These are phyloP conservation scores for Cyberlindnera japonica DNA, from an alignment of 805 yeast species.

Conservation along the genomic window DNA sequence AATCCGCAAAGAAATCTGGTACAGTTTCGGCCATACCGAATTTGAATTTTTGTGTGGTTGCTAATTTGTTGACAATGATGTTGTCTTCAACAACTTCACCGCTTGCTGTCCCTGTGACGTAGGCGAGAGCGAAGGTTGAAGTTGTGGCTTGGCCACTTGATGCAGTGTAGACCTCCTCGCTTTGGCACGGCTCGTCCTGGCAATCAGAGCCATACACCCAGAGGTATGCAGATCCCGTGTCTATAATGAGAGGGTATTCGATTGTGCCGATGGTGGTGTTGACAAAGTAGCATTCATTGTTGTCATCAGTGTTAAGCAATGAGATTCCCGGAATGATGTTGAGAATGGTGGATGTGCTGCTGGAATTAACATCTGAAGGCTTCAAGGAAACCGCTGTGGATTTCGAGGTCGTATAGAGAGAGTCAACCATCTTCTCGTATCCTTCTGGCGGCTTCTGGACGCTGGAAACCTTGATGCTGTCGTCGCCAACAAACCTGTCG, in stretches of 20 bases:
- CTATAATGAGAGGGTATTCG: constrained; percentile 51
- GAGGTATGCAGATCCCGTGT: constrained; percentile 61
- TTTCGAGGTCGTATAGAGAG: neutral
- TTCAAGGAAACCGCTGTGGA: constrained; percentile 6
- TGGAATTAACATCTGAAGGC: neutral
- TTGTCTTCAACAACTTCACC: constrained; percentile 43
- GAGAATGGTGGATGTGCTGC: constrained; percentile 17
- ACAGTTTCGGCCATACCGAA: constrained; percentile 53
- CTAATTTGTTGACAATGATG: constrained; percentile 30
- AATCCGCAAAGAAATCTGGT: constrained; percentile 49
- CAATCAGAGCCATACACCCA: constrained; percentile 61
- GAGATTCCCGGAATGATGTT: constrained; percentile 30
- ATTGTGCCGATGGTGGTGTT: constrained; percentile 38
- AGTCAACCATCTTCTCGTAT: constrained; percentile 5
- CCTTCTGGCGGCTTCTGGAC: constrained; percentile 8
- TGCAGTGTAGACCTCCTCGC: constrained; percentile 30
- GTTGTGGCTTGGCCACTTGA: constrained; percentile 20
- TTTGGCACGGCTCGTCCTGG: constrained; percentile 39
- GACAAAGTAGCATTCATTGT: constrained; percentile 36
- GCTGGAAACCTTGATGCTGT: constrained; percentile 8
- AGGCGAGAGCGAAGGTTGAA: constrained; percentile 44
- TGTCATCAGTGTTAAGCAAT: constrained; percentile 25
- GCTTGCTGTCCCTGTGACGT: constrained; percentile 50
- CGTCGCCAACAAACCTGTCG: constrained; percentile 11
- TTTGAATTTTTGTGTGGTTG: constrained; percentile 37